phyloP scores from a whole-genome alignment of 768 basidiomycete species.

The Termitomyces sp. region DNA sequence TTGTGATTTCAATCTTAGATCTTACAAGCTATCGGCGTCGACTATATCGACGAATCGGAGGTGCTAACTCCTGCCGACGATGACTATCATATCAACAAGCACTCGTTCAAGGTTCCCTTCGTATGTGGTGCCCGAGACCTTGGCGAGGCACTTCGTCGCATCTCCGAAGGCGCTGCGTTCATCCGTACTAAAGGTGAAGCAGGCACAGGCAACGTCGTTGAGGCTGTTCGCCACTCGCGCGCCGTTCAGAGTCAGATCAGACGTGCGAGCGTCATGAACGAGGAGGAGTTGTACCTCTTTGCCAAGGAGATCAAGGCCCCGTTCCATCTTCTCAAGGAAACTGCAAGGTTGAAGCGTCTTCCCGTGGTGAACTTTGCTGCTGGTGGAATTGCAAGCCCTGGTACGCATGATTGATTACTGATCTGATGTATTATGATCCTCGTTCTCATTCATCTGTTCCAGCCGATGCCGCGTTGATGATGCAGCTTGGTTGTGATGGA shows the following conservation, averaged over 20 bases:
- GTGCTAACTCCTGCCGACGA: slow-evolving; percentile 97
- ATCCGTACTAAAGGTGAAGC: slow-evolving; percentile 97
- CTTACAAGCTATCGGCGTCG: slow-evolving; percentile 88
- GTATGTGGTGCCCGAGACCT: slow-evolving; percentile 95
- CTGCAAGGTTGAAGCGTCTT: slow-evolving; percentile 86
- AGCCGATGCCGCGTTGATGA: slow-evolving; percentile 98
- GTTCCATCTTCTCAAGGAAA: slow-evolving; percentile 94
- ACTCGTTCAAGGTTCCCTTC: slow-evolving; percentile 91
- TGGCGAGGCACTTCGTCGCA: slow-evolving; percentile 93
- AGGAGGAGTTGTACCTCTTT: slow-evolving; percentile 91
- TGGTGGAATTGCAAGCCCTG: slow-evolving; percentile 90
- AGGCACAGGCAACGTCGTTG: slow-evolving; percentile 87
- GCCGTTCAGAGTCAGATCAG: slow-evolving; percentile 83
- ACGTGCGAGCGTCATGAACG: slow-evolving; percentile 81
- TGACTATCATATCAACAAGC: slow-evolving; percentile 95
- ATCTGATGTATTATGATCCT: not conserved
- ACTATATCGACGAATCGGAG: slow-evolving; percentile 95
- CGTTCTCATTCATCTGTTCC: slow-evolving; percentile 15
- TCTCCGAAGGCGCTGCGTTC: slow-evolving; percentile 97
- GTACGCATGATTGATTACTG: slow-evolving; percentile 33
- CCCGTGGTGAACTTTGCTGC: slow-evolving; percentile 98
- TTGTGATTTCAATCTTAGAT: slow-evolving; percentile 51
- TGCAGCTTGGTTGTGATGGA: slow-evolving; percentile 97
- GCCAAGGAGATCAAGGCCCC: slow-evolving; percentile 94
- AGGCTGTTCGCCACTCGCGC: slow-evolving; percentile 92